phyloP scores from a whole-genome alignment of 768 basidiomycete species.

The Mycena maculata region DNA sequence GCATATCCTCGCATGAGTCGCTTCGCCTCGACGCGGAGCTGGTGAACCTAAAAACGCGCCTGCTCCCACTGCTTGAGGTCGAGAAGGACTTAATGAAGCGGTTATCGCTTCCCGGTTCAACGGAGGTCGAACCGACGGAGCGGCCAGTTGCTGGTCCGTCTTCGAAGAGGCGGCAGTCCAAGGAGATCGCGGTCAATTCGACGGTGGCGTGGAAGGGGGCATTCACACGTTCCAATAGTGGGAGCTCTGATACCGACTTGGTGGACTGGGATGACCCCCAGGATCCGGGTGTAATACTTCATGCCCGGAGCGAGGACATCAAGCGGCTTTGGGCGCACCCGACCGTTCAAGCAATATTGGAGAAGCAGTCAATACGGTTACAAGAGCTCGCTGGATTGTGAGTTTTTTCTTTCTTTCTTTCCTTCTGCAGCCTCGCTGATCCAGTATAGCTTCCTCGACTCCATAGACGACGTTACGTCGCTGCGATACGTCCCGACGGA shows the following conservation, averaged over 20 bases:
- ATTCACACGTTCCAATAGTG: conserved; percentile 53
- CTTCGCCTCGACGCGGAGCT: conserved; percentile 59
- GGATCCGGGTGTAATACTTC: conserved; percentile 71
- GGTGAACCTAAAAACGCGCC: conserved; percentile 73
- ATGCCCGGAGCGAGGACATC: conserved; percentile 79
- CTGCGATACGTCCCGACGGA: conserved; percentile 75
- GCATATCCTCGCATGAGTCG: conserved; percentile 26
- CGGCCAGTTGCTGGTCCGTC: conserved; percentile 45
- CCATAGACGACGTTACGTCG: conserved; percentile 70
- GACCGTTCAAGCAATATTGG: conserved; percentile 64
- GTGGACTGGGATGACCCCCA: conserved; percentile 68
- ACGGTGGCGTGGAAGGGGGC: conserved; percentile 65
- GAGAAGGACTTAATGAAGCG: conserved; percentile 74
- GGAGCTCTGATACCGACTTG: conserved; percentile 56
- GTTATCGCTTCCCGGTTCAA: conserved; percentile 65
- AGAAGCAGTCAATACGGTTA: conserved; percentile 62
- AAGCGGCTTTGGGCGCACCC: conserved; percentile 74
- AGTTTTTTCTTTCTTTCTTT: conserved; percentile 42
- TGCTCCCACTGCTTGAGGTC: conserved; percentile 74
- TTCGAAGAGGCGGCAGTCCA: conserved; percentile 35
- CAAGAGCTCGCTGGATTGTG: conserved; percentile 83
- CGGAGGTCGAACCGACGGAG: conserved; percentile 52
- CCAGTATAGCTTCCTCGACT: conserved; percentile 71
- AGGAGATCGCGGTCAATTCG: conserved; percentile 68
- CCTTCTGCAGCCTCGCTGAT: conserved; percentile 8